Base-by-base conservation (phyloP, 345 rosid species). In the Citrus glauca region DNA sequence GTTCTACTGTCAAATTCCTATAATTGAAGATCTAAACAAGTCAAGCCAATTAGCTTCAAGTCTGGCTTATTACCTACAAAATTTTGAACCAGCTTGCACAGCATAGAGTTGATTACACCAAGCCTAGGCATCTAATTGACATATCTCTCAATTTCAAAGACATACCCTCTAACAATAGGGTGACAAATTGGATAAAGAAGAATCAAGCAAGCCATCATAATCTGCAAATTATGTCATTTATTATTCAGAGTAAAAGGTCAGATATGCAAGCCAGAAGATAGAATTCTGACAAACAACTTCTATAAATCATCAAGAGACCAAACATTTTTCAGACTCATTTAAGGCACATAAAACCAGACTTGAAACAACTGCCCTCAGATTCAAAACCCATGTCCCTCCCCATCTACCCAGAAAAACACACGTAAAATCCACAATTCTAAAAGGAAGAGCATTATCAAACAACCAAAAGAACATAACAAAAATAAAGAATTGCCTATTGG, bases 401-500 rank as follows among this genome's bases (percentile, higher is more conserved):
- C 71, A 48, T 13, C 27, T 4, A 64, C 48, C 38, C 38, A 20
- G 25, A 50, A 27, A 55, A 64, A 55, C 25, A 37, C 10, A 4
- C 1, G 28, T 76, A 68, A 76, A 73, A 35, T 16, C 10, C 5
- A 8, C 4, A 45, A 45, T 45, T 35, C 68, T 20, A 27, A 57
- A 66, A 50, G 53, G 28, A 48, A 80, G 40, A 60, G 77, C 56
- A 55, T 59, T 69, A 72, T 22, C 35, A 55, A 42, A 45, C 50
- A 33, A 63, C 59, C 17, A 75, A 72, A 5, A 30, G 60, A 14
- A 62, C 25, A 64, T 9, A 56, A 42, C 64, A n/a, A 59, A 28
- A 76, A 17, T 17, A 66, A 27, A 30, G 7, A 7, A 55, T 17
- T 32, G 22, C 3, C 24, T 53, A 72, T 6, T 27, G 20, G 55